Evolutionary conservation across 2,329 filamentous ascomycete genomes (phyloP).

Genomic region (Calonectria pauciramosa): DNA sequence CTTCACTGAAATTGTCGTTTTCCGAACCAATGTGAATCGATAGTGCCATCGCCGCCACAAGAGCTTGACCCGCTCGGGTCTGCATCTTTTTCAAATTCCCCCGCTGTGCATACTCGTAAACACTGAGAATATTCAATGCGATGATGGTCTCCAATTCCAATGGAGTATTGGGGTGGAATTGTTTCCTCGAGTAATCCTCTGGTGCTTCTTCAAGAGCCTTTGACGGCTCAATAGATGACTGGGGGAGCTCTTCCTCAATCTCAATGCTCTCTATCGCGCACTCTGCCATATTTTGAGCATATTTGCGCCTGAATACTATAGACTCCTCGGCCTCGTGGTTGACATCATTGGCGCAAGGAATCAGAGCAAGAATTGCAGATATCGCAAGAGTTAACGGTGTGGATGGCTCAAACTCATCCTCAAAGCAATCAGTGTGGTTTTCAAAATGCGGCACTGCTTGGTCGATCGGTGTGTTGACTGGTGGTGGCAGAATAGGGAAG

Average conservation of each 20-base stretch:
- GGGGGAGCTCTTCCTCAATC: neutral
- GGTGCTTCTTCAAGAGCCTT: neutral
- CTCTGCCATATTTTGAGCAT: conserved; percentile 1
- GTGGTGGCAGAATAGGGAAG: neutral
- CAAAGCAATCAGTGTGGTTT: neutral
- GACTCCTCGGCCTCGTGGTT: neutral
- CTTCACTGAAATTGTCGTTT: neutral
- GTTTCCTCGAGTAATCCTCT: neutral
- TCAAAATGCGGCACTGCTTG: neutral
- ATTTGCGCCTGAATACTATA: neutral
- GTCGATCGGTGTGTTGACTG: neutral
- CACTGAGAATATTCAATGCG: neutral
- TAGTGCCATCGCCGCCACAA: neutral
- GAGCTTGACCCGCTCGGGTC: neutral
- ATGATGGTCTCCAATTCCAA: neutral
- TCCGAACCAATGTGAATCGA: neutral
- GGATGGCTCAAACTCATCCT: neutral
- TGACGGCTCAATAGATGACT: neutral
- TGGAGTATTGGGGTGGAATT: neutral
- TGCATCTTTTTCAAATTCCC: conserved; percentile 6
- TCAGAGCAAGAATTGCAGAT: neutral
- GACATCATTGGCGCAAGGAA: neutral
- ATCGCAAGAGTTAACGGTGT: neutral
- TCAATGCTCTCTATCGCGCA: conserved; percentile 5
- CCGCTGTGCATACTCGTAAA: conserved; percentile 2